These are phyloP conservation scores for Citrus maxima DNA, from an alignment of 345 rosid species.

Conservation along the genomic window DNA sequence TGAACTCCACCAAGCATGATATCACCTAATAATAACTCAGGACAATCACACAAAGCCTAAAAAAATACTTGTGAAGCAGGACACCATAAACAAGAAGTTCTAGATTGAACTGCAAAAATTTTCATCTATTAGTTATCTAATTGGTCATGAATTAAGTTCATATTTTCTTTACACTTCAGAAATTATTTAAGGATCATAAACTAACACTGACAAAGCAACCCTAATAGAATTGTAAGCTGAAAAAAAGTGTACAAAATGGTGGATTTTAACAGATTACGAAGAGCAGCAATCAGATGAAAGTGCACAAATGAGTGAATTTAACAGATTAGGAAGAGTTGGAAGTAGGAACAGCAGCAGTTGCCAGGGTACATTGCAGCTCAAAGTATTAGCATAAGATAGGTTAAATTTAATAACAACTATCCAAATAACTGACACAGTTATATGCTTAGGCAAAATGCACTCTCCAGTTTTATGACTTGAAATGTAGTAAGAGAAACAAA, in stretches of 20 bases:
- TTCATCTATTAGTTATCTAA: background rate
- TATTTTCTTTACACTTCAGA: background rate
- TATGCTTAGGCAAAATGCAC: background rate
- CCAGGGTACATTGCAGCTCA: background rate
- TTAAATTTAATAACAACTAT: background rate
- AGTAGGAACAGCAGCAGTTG: background rate
- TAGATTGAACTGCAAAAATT: background rate
- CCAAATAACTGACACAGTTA: background rate
- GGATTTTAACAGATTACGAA: background rate
- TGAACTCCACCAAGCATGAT: background rate
- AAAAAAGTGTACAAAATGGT: background rate
- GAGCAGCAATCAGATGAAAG: background rate
- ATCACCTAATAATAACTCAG: background rate
- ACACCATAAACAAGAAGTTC: background rate
- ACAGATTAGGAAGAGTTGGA: background rate
- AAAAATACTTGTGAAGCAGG: background rate
- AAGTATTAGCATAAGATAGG: background rate
- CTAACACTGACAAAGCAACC: background rate
- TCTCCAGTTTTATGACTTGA: background rate
- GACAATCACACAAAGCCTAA: background rate
- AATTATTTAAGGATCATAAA: constrained; percentile 1
- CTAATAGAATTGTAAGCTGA: background rate
- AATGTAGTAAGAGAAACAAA: background rate
- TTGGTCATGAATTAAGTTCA: background rate
- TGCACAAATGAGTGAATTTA: background rate